Base-by-base conservation (phyloP, 176 grass and related monocot genomes). In the Olyra latifolia region DNA sequence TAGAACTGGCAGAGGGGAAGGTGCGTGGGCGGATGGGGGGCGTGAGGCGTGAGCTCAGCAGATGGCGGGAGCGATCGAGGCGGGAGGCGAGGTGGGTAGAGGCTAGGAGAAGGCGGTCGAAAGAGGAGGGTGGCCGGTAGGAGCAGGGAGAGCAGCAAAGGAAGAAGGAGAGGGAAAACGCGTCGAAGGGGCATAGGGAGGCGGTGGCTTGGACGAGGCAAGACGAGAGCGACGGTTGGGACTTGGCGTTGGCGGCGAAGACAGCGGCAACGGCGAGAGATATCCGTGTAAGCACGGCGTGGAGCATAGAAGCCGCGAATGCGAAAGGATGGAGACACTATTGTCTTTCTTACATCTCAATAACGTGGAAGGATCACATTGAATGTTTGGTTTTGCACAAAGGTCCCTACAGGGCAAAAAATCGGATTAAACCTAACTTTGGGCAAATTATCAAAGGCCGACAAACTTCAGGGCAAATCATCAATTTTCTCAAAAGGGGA, bases 121-220 rank as follows among this genome's bases (percentile, higher is more conserved):
- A 95, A 38, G 92, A n/a, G n/a, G n/a, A 94, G 44, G 42, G 29
- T 3, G 83, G 63, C n/a, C 71, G 89, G 73, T 98, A 92, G 81
- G 91, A 94, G 66, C 91, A 98, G 67, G 79, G 90, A 13, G 92
- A 88, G 71, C 92, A 98, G 86, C 95, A 98, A 60, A 95, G 86
- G 86, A 95, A 98, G 83, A 95, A 91, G 69, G 79, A 89, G 61
- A 95, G 54, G 24, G 90, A 82, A 35, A 91, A 68, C 19, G 81
- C 81, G 64, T 98, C 92, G 43, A 90, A 98, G 49, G 90, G 74
- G 59, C 88, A 94, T n/a, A 80, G 85, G 60, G 74, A 85, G 23
- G 93, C 73, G 6, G 84, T 75, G 27, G 90, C 72, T 8, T 91
- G 68, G 29, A 95, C 92, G 17, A 86, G 71, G 24, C 79, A 42